Evolutionary conservation across 1,139 yeast genomes (phyloP), one percentile per base, ranked within the genome.

Genomic region (Debaryomyces nepalensis): DNA sequence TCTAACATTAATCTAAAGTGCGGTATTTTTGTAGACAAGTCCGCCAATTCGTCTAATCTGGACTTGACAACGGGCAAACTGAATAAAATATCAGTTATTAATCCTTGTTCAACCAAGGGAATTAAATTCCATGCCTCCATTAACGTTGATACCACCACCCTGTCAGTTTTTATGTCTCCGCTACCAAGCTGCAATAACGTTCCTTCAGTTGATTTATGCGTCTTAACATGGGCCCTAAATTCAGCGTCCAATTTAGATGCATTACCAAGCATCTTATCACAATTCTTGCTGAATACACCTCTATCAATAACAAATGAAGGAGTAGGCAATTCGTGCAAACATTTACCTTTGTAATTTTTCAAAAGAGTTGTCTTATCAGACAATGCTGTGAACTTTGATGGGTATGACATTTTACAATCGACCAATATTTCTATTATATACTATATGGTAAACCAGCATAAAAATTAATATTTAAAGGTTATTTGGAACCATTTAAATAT

Each of bases 151-250:
- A 85, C 88, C n/a, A 87, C 81, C 15, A 85, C 73, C 34, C 73
- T 66, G 43, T 69, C 70, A 10, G 78, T 68, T 23, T 58, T 61
- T 16, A 45, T 33, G 1, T 59, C 54, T 0, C 49, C 52, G 0
- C 55, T 37, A 4, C 68, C 64, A 44, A 70, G 51, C 49, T 70
- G 74, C 10, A 57, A 61, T 50, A 32, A 50, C 14, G 55, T 61
- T 30, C 66, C 77, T 58, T 57, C 79, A 40, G 48, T 61, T 55
- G 62, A 72, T 60, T 86, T 87, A 59, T 85, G 91, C 1, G 95
- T 87, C 62, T 87, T 87, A 20, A 87, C 80, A 56, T 86, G 95
- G 2, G 87, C 83, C 43, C 91, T 65, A 59, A 79, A 84, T 14
- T 58, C 64, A 5, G 66, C 74, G 43, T 50, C 48, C 32, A 70